Base-by-base conservation (phyloP, 2,329 filamentous ascomycete genomes). In the Taxawa tesnikishii region DNA sequence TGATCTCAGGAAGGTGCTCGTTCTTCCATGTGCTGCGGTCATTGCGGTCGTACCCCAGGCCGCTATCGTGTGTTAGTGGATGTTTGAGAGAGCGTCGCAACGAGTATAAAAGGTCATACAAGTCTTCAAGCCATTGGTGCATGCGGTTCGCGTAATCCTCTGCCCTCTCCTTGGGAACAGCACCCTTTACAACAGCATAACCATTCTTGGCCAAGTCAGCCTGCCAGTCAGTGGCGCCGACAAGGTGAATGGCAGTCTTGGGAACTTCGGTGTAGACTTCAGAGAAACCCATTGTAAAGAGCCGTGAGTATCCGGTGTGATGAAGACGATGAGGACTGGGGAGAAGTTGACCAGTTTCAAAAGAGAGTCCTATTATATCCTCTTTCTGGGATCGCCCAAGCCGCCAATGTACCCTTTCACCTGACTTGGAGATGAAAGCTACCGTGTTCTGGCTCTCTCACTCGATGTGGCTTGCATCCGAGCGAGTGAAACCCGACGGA, bases 1-100 rank as follows among this genome's bases (percentile, higher is more conserved):
- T 55, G 41, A 46, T 49, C 6, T 54, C 47, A 1, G 63, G 63
- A 2, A 67, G 48, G 37, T 64, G 53, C 5, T 63, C 57, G 4
- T 48, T 48, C 2, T 50, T 59, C 59, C 59, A 65, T 6, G 62
- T 67, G 13, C 37, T 39, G 24, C 40, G 38, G 23, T 54, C 46
- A 7, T 48, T 43, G 16, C 40, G 36, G n/a, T 54, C 45, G 40
- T 54, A 53, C 16, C 47, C 48, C 17, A 36, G 39, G 5, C 31
- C 38, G 26, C 8, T 8, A 24, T 24, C 21, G n/a, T 16, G n/a
- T 15, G 9, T 11, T 6, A 17, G 23, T 19, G 7, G 36, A 19
- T n/a, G n/a, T n/a, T n/a, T n/a, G n/a, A n/a, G n/a, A n/a, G n/a
- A n/a, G n/a, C n/a, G n/a, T n/a, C n/a, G n/a, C n/a, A n/a, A n/a